These are phyloP conservation scores for Cetradonia linearis DNA, from an alignment of 495 filamentous ascomycete genomes.

Conservation along the genomic window DNA sequence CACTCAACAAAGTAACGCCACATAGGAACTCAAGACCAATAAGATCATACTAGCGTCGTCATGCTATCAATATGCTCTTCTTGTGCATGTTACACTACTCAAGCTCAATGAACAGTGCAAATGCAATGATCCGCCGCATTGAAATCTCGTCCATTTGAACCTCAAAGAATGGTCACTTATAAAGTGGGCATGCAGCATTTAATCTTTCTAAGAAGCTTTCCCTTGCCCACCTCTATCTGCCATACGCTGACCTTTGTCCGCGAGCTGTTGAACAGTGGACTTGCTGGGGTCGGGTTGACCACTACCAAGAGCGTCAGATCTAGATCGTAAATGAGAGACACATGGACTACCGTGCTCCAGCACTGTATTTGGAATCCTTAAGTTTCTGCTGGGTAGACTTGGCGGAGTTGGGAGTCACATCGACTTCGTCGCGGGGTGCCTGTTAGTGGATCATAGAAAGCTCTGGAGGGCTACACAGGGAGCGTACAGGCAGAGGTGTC, in stretches of 20 bases:
- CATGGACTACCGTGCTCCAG: slow-evolving; percentile 39
- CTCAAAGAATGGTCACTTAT: neutral
- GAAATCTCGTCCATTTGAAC: neutral
- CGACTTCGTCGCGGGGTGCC: slow-evolving; percentile 47
- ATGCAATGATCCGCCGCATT: too few relatives aligned
- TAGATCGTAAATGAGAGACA: slow-evolving; percentile 18
- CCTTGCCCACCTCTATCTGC: slow-evolving; percentile 51
- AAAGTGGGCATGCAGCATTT: neutral
- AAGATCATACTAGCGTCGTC: neutral
- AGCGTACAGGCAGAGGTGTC: slow-evolving; percentile 49
- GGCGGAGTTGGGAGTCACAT: slow-evolving; percentile 50
- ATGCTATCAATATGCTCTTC: neutral
- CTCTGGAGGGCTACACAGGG: neutral
- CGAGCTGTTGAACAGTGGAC: slow-evolving; percentile 40
- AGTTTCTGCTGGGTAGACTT: slow-evolving; percentile 57
- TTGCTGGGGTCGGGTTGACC: slow-evolving; percentile 47
- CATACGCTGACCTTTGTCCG: slow-evolving; percentile 52
- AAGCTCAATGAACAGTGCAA: neutral
- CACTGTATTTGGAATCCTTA: slow-evolving; percentile 50
- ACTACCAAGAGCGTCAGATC: slow-evolving; percentile 32
- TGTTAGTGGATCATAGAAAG: slow-evolving; percentile 21
- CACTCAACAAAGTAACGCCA: neutral
- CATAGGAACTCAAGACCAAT: neutral
- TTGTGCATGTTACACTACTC: neutral
- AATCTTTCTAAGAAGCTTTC: neutral